Evolutionary conservation across 208 protist species (phyloP).

Genomic region (Trypanosoma avium): DNA sequence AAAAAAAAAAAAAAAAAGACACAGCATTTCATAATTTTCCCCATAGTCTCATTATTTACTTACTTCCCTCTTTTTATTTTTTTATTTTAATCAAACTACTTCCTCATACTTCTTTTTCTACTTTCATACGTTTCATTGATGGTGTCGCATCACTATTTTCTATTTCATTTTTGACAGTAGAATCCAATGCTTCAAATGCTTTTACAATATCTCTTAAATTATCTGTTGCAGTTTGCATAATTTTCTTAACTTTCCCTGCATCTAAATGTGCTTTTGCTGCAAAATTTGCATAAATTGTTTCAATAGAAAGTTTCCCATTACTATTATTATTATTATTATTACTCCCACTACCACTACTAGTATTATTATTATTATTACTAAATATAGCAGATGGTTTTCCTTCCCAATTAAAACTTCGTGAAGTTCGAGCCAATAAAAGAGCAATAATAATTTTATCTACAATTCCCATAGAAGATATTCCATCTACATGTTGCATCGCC

Average conservation of each 20-base stretch:
- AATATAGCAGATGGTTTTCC: slow-evolving; percentile 24
- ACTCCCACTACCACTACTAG: slow-evolving; percentile 12
- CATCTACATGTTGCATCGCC: slow-evolving; percentile 33
- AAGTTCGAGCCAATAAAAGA: slow-evolving; percentile 55
- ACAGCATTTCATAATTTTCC: too few relatives aligned
- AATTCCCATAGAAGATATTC: slow-evolving; percentile 38
- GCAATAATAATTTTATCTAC: slow-evolving; percentile 54
- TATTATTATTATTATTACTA: too few relatives aligned
- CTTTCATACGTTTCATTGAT: slow-evolving; percentile 17
- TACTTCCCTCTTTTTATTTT: neutral
- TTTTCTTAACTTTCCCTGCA: slow-evolving; percentile 43
- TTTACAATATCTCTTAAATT: slow-evolving; percentile 30
- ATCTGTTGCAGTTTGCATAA: slow-evolving; percentile 48
- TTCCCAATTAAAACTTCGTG: slow-evolving; percentile 46
- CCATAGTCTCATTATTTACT: too few relatives aligned
- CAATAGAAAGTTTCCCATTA: slow-evolving; percentile 22
- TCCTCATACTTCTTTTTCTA: slow-evolving; percentile 11
- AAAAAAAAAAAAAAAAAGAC: slow-evolving; percentile 13
- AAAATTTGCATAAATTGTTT: slow-evolving; percentile 59
- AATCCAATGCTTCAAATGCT: slow-evolving; percentile 29
- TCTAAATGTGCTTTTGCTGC: slow-evolving; percentile 58
- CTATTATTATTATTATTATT: neutral
- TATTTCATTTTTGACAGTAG: neutral
- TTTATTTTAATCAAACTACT: neutral
- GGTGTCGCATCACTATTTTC: neutral